A percentile compares a stretch with the other conserved stretches of the same genome.
Evolutionary conservation across 164 flowering plant species (phyloP).

Genomic region (Saururus chinensis): DNA sequence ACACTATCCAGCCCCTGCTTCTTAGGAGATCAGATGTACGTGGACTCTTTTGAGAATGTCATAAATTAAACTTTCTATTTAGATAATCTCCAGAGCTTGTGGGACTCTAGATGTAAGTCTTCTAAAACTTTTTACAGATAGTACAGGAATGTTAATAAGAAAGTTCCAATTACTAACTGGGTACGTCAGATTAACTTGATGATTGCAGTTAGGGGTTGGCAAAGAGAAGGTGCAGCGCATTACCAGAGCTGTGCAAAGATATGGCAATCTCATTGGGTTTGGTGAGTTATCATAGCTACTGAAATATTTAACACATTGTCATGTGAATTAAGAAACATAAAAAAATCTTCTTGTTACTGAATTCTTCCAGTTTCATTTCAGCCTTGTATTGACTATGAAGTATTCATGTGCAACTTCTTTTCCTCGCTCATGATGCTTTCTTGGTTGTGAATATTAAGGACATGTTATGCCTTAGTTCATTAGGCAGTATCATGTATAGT

Average conservation of each 20-base stretch:
- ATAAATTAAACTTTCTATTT: too few relatives aligned
- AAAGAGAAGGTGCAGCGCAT: constrained; percentile 50
- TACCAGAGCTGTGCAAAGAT: constrained; percentile 42
- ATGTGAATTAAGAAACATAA: too few relatives aligned
- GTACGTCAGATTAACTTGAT: background rate
- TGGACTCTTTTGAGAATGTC: too few relatives aligned
- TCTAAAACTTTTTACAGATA: too few relatives aligned
- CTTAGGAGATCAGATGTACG: too few relatives aligned
- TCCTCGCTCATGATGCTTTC: background rate
- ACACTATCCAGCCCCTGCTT: too few relatives aligned
- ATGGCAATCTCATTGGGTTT: constrained; percentile 73
- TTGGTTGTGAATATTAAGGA: background rate
- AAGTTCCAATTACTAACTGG: too few relatives aligned
- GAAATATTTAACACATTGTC: background rate
- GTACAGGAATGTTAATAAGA: too few relatives aligned
- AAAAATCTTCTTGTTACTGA: background rate
- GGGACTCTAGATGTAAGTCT: too few relatives aligned
- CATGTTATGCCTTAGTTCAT: background rate
- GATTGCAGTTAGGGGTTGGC: constrained; percentile 59
- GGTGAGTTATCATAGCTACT: constrained; percentile 34
- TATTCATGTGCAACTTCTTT: background rate
- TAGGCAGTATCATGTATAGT: background rate
- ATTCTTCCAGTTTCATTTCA: too few relatives aligned
- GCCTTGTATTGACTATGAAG: background rate
- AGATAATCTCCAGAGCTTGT: too few relatives aligned